Evolutionary conservation across 2,329 filamentous ascomycete genomes (phyloP).

Genomic region (Helotiales sp.): DNA sequence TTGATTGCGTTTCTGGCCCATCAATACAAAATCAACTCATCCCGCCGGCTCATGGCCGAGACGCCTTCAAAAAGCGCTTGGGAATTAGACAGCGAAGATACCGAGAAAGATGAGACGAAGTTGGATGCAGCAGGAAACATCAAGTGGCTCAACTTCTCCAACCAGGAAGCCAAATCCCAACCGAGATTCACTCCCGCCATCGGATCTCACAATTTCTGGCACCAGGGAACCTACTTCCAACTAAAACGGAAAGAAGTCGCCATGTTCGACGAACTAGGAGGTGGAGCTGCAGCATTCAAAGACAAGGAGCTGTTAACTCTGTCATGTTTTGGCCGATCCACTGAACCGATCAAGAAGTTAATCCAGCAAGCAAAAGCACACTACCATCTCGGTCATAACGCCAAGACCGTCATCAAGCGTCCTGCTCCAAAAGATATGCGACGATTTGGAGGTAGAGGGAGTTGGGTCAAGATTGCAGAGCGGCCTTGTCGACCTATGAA

Average conservation of each 20-base stretch:
- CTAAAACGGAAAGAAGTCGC: slow-evolving; percentile 43
- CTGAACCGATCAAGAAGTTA: slow-evolving; percentile 60
- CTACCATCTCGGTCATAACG: slow-evolving; percentile 57
- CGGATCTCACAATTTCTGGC: slow-evolving; percentile 60
- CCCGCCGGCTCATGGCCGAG: slow-evolving; percentile 59
- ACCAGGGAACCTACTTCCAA: slow-evolving; percentile 55
- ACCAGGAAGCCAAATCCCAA: slow-evolving; percentile 57
- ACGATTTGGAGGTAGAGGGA: slow-evolving; percentile 50
- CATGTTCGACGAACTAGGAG: slow-evolving; percentile 33
- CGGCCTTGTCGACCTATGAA: slow-evolving; percentile 73
- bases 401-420: slow-evolving; percentile 63
- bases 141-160: slow-evolving; percentile 63
- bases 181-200: slow-evolving; percentile 60
- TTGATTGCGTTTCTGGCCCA: slow-evolving; percentile 63
- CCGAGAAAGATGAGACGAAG: slow-evolving; percentile 51
- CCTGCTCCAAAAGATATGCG: slow-evolving; percentile 54
- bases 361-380: slow-evolving; percentile 58
- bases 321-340: slow-evolving; percentile 57
- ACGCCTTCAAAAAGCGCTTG: slow-evolving; percentile 60
- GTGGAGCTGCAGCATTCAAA: slow-evolving; percentile 47
- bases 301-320: slow-evolving; percentile 59
- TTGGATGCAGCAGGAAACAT: slow-evolving; percentile 46
- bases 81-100: slow-evolving; percentile 52
- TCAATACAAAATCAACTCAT: slow-evolving; percentile 57
- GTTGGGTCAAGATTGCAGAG: slow-evolving; percentile 62